Evolutionary conservation across 768 basidiomycete genomes (phyloP).

Genomic region (Pleurotus tuber-regium): DNA sequence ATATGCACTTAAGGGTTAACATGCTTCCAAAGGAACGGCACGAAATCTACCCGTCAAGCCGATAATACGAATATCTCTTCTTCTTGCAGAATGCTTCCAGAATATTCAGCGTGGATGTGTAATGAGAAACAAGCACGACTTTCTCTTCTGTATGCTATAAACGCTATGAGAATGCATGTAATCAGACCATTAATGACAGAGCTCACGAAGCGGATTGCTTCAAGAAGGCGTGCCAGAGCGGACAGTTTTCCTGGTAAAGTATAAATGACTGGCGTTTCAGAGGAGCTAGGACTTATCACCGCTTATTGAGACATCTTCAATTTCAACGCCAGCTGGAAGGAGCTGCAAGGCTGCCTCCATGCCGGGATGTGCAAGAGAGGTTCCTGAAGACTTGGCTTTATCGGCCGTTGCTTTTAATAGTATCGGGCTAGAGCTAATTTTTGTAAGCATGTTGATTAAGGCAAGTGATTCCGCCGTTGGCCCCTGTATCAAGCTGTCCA

Average conservation of each 20-base stretch:
- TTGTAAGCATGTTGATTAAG: slow-evolving; percentile 76
- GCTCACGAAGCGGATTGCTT: slow-evolving; percentile 53
- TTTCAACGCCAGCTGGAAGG: slow-evolving; percentile 54
- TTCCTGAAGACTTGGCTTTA: slow-evolving; percentile 45
- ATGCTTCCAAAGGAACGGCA: neutral
- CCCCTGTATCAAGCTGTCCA: slow-evolving; percentile 67
- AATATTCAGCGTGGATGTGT: slow-evolving; percentile 90
- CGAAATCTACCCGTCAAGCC: slow-evolving; percentile 76
- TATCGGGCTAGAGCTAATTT: slow-evolving; percentile 92
- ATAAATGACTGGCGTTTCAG: neutral
- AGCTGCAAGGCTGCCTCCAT: slow-evolving; percentile 60
- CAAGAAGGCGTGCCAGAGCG: slow-evolving; percentile 64
- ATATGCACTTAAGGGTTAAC: slow-evolving; percentile 2
- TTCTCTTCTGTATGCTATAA: slow-evolving; percentile 82
- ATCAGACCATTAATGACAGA: neutral
- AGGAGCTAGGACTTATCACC: slow-evolving; percentile 45
- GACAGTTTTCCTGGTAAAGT: slow-evolving; percentile 64
- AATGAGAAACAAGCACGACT: slow-evolving; percentile 95
- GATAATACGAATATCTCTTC: slow-evolving; percentile 71
- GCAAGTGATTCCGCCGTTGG: slow-evolving; percentile 77
- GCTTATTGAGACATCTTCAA: slow-evolving; percentile 76
- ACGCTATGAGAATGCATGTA: slow-evolving; percentile 4
- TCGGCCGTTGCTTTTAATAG: slow-evolving; percentile 79
- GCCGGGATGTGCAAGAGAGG: slow-evolving; percentile 33
- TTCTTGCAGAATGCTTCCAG: slow-evolving; percentile 83